phyloP scores from a whole-genome alignment of 1,284 basidiomycete genomes.

The Fomes fomentarius region DNA sequence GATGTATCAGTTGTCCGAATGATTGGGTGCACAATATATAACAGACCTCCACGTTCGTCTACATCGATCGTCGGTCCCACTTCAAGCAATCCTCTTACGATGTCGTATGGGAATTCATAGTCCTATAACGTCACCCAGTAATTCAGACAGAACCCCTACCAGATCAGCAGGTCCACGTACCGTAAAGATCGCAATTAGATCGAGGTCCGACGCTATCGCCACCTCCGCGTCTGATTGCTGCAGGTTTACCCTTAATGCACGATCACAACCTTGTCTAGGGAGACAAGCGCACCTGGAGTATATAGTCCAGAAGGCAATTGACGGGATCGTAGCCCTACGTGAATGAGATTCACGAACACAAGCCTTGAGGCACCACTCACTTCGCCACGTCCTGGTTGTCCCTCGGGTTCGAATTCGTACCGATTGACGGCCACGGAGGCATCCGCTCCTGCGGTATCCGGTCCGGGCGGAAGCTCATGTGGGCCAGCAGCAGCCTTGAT shows the following conservation, averaged over 20 bases:
- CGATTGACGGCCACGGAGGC: background rate
- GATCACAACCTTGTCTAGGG: no score
- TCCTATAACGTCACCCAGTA: background rate
- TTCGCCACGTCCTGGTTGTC: background rate
- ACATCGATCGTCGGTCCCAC: background rate
- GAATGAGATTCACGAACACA: background rate
- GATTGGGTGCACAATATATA: no score
- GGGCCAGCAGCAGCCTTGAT: slow-evolving; percentile 25
- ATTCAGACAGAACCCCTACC: no score
- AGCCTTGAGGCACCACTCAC: background rate
- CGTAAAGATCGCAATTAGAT: background rate
- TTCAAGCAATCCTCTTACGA: background rate
- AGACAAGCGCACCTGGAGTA: background rate
- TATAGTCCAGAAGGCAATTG: slow-evolving; percentile 7
- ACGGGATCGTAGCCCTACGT: slow-evolving; percentile 7
- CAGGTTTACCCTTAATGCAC: no score
- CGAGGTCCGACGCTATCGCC: background rate
- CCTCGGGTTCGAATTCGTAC: background rate
- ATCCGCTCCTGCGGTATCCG: background rate
- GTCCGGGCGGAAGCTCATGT: slow-evolving; percentile 8
- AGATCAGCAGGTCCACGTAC: no score
- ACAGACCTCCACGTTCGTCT: slow-evolving; percentile 4
- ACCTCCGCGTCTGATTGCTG: background rate
- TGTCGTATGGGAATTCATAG: slow-evolving; percentile 2
- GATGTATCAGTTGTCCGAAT: background rate